Evolutionary conservation across 73 alveolate species (phyloP).

Genomic region (Paramecium sonneborni): DNA sequence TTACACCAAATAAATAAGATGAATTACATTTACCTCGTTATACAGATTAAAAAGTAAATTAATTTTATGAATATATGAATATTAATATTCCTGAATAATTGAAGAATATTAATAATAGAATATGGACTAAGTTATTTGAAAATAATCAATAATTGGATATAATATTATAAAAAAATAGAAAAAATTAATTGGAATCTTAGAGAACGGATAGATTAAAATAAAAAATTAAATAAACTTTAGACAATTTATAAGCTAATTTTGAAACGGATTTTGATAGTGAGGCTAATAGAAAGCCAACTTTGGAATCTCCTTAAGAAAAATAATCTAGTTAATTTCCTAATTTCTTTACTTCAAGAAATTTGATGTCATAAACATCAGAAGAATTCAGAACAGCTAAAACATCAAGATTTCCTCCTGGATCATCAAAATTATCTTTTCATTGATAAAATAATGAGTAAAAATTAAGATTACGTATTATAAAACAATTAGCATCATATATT

Average conservation of each 20-base stretch:
- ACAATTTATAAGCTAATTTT: background rate
- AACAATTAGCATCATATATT: background rate
- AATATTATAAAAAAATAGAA: background rate
- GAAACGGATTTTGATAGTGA: background rate
- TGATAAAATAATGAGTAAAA: background rate
- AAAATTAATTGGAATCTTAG: background rate
- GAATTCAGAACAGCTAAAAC: background rate
- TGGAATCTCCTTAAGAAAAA: background rate
- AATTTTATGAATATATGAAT: background rate
- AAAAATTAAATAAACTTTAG: background rate
- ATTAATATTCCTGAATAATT: background rate
- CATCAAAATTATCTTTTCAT: background rate
- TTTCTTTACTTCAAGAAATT: slow-evolving; percentile 20
- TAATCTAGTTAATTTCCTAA: background rate
- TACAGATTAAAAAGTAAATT: background rate
- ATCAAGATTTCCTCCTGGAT: background rate
- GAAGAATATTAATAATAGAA: background rate
- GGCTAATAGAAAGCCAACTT: background rate
- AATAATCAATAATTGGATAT: background rate
- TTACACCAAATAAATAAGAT: background rate
- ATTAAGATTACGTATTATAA: background rate
- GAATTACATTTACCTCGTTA: background rate
- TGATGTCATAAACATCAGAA: background rate
- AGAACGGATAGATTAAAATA: slow-evolving; percentile 16
- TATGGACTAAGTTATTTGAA: background rate